Conservation (phyloP, 306 rosid genomes). For the Pyrus communis region DNA sequence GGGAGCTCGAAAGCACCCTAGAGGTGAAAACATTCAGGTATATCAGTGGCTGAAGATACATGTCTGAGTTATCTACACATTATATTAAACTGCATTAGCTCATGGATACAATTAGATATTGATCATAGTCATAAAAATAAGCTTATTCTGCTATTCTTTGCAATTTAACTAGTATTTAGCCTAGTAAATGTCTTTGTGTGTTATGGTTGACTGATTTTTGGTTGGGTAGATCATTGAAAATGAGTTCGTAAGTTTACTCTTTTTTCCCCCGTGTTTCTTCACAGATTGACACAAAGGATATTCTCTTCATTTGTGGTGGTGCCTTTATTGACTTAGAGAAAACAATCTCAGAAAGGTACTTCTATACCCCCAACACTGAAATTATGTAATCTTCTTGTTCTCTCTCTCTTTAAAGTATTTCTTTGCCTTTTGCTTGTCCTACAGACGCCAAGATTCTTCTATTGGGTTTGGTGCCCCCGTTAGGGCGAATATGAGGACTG, state of each 20-base stretch:
- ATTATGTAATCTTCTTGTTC: neutral
- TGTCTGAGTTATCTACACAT: neutral
- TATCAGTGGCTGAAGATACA: neutral
- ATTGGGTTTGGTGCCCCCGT: conserved; percentile 96
- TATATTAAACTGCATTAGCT: neutral
- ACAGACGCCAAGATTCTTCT: conserved; percentile 89
- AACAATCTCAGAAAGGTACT: conserved; percentile 93
- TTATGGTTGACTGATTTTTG: conserved; percentile 4
- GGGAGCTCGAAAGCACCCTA: conserved; percentile 95
- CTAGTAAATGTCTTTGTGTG: neutral
- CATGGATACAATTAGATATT: conserved; percentile 2
- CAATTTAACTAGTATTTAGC: neutral
- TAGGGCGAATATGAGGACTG: conserved; percentile 85
- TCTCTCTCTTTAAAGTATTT: conserved; percentile 1
- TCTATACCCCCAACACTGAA: conserved; percentile 7
- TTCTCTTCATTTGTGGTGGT: conserved; percentile 97
- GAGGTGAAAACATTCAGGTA: conserved; percentile 97
- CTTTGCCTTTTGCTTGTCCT: conserved; percentile 13
- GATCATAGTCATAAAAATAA: neutral
- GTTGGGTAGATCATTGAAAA: neutral
- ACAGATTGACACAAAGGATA: conserved; percentile 96
- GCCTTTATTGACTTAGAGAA: conserved; percentile 95
- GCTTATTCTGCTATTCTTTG: neutral
- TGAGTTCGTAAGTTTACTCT: conserved; percentile 2
- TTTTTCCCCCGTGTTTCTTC: conserved; percentile 12